A percentile compares a stretch with the other conserved stretches of the same genome.
Conservation (phyloP, 1,284 basidiomycete species). For the Cryptococcus hybrid region DNA sequence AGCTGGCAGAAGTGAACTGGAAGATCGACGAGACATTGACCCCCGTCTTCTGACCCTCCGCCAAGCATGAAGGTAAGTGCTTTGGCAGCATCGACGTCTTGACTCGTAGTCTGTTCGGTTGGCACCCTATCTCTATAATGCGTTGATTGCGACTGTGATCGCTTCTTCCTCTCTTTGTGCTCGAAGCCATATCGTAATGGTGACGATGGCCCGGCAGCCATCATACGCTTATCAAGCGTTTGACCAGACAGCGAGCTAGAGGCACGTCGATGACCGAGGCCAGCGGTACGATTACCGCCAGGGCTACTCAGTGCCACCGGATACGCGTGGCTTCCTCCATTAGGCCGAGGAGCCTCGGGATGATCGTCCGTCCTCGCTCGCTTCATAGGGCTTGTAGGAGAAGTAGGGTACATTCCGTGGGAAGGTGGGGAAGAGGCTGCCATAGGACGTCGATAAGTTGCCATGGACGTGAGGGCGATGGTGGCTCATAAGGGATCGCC, state of each 20-base stretch:
- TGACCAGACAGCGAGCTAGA: slow-evolving; percentile 12
- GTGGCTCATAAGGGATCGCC: slow-evolving; percentile 33
- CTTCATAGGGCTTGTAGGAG: slow-evolving; percentile 30
- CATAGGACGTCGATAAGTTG: slow-evolving; percentile 45
- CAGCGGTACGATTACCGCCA: neutral
- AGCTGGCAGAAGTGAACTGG: slow-evolving; percentile 3
- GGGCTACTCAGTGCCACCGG: slow-evolving; percentile 5
- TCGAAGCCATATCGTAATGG: slow-evolving; percentile 13
- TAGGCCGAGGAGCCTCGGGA: slow-evolving; percentile 7
- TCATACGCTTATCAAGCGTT: slow-evolving; percentile 6
- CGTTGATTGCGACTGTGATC: slow-evolving; percentile 39
- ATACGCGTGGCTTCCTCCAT: slow-evolving; percentile 1
- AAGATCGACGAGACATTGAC: slow-evolving; percentile 3
- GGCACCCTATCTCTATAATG: slow-evolving; percentile 15
- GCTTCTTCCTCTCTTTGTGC: slow-evolving; percentile 28
- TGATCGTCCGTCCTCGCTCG: slow-evolving; percentile 23
- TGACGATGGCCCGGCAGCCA: slow-evolving; percentile 14
- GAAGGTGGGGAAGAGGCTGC: slow-evolving; percentile 47
- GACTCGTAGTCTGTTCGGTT: slow-evolving; percentile 24
- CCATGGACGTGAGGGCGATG: slow-evolving; percentile 45
- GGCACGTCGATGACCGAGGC: slow-evolving; percentile 10
- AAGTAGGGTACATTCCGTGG: slow-evolving; percentile 16
- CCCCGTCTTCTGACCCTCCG: slow-evolving; percentile 17
- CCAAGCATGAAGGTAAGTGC: slow-evolving; percentile 41
- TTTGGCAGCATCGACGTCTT: slow-evolving; percentile 47